A percentile compares a stretch with the other conserved stretches of the same genome.
phyloP scores from a whole-genome alignment of 2,329 filamentous ascomycete species.

The Davidsoniella eucalypti region DNA sequence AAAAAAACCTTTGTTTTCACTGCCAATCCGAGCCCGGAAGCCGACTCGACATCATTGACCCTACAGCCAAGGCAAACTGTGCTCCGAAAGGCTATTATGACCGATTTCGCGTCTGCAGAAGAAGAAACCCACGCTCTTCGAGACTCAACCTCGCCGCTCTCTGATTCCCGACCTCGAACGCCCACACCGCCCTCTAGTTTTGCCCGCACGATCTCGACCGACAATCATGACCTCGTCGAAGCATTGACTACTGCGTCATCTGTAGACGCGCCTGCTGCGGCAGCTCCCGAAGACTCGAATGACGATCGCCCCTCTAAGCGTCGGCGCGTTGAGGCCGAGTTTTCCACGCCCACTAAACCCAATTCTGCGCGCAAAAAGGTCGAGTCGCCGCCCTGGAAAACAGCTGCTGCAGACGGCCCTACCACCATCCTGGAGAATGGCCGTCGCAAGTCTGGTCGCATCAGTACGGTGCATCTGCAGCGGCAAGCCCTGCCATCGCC shows the following conservation, averaged over 20 bases:
- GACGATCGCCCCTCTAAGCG: slow-evolving; percentile 45
- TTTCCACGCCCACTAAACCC: slow-evolving; percentile 21
- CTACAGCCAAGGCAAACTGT: slow-evolving; percentile 21
- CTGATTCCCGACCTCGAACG: slow-evolving; percentile 14
- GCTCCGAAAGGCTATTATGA: slow-evolving; percentile 31
- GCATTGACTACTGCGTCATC: slow-evolving; percentile 8
- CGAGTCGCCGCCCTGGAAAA: slow-evolving; percentile 87
- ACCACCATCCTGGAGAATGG: slow-evolving; percentile 69
- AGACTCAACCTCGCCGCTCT: slow-evolving; percentile 15
- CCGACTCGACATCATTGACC: slow-evolving; percentile 30
- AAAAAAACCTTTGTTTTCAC: slow-evolving; percentile 37
- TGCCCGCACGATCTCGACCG: slow-evolving; percentile 5
- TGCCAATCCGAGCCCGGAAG: slow-evolving; percentile 40
- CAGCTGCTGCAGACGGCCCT: slow-evolving; percentile 65
- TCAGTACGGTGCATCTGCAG: slow-evolving; percentile 29
- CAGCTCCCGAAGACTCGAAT: slow-evolving; percentile 15
- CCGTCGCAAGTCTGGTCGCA: slow-evolving; percentile 47
- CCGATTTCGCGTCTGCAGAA: slow-evolving; percentile 39
- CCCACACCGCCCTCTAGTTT: slow-evolving; percentile 13
- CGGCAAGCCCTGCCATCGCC: neutral
- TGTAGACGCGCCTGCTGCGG: neutral
- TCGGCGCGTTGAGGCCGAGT: slow-evolving; percentile 34
- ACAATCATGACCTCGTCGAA: slow-evolving; percentile 14
- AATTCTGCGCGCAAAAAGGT: slow-evolving; percentile 28
- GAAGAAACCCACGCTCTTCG: slow-evolving; percentile 17